Conservation (phyloP, 495 filamentous ascomycete genomes). For the Cercophora newfieldiana region DNA sequence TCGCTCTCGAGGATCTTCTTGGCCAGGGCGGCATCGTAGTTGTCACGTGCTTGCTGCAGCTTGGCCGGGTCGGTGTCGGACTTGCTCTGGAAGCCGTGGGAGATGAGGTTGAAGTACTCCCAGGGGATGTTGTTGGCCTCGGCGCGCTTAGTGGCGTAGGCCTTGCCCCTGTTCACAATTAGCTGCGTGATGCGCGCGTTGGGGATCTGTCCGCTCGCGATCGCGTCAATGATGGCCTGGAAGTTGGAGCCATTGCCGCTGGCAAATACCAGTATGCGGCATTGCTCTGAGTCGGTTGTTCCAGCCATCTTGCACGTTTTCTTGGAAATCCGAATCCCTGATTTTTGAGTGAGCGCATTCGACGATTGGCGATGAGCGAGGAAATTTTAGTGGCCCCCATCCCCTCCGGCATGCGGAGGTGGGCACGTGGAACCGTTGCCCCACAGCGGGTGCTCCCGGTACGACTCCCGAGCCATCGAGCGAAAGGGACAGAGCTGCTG, state of each 20-base stretch:
- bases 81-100: conserved; percentile 53
- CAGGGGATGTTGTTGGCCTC: conserved; percentile 70
- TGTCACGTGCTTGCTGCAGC: conserved; percentile 60
- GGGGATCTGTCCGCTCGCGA: conserved; percentile 54
- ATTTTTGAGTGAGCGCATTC: background rate
- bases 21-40: conserved; percentile 82
- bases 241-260: conserved; percentile 86
- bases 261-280: conserved; percentile 43
- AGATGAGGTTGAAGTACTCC: conserved; percentile 82
- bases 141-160: conserved; percentile 76
- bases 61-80: conserved; percentile 54
- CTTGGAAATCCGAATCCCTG: background rate
- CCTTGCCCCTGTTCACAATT: conserved; percentile 78
- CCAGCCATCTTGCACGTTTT: background rate
- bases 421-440: too few relatives aligned
- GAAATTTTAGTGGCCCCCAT: background rate
- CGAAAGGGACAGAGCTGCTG: too few relatives aligned
- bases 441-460: too few relatives aligned
- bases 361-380: background rate
- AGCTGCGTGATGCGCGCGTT: conserved; percentile 69
- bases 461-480: too few relatives aligned
- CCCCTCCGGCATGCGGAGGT: too few relatives aligned
- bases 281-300: conserved; percentile 11
- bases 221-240: conserved; percentile 83
- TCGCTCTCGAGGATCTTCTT: conserved; percentile 57